phyloP scores from a whole-genome alignment of 1,139 yeast genomes.

The Candida mesenterica region DNA sequence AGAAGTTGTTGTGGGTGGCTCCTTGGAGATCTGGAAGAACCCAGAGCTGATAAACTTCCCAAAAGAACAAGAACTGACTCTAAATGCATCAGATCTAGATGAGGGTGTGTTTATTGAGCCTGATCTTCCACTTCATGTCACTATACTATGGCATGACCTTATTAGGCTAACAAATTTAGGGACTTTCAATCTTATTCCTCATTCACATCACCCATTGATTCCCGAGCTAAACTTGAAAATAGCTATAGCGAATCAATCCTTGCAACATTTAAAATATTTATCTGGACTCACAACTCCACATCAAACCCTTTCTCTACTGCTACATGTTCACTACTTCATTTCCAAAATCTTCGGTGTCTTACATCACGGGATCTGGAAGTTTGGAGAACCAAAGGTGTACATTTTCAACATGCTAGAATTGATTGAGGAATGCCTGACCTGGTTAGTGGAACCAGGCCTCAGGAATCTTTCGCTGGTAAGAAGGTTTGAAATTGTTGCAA shows the following conservation, averaged over 20 bases:
- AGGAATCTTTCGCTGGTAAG: conserved; percentile 8
- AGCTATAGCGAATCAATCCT: conserved; percentile 25
- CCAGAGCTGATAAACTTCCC: conserved; percentile 27
- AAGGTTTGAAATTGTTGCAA: conserved; percentile 27
- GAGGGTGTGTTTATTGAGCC: too few relatives aligned
- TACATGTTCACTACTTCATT: conserved; percentile 29
- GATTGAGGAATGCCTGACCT: conserved; percentile 25
- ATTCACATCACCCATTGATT: conserved; percentile 6
- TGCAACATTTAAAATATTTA: conserved; percentile 28
- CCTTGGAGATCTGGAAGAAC: conserved; percentile 28
- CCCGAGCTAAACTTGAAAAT: conserved; percentile 25
- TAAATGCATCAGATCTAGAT: too few relatives aligned
- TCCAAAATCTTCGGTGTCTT: conserved; percentile 25
- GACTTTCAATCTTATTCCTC: conserved; percentile 22
- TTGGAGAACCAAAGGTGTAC: conserved; percentile 24
- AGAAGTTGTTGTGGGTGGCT: conserved; percentile 1
- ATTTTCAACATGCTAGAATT: conserved; percentile 24
- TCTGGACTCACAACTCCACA: conserved; percentile 11
- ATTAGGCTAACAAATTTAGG: conserved; percentile 34
- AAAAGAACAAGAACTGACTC: conserved; percentile 11
- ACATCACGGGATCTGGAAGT: conserved; percentile 24
- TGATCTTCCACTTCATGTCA: conserved; percentile 26
- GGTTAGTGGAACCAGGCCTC: conserved; percentile 16
- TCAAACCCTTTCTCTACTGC: not conserved
- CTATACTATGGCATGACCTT: conserved; percentile 38